Conservation (phyloP, 1,284 basidiomycete genomes). For the Pseudozyma thailandica region DNA sequence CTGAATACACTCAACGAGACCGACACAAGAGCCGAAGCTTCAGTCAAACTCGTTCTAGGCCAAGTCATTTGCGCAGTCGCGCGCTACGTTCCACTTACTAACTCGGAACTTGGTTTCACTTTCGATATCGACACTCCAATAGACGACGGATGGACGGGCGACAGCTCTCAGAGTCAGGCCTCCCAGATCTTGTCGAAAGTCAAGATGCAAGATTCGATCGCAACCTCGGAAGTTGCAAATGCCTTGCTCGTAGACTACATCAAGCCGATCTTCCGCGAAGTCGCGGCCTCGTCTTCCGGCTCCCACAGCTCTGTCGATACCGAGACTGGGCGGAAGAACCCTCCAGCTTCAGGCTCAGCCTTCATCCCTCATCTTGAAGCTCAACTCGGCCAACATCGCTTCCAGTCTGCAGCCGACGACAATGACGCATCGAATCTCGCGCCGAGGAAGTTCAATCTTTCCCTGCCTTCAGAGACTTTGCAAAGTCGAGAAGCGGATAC, state of each 20-base stretch:
- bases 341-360: conserved; percentile 7
- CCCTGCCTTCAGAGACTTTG: neutral
- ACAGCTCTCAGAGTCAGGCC: neutral
- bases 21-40: neutral
- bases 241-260: conserved; percentile 29
- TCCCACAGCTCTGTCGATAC: conserved; percentile 19
- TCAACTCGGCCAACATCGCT: conserved; percentile 29
- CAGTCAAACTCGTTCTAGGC: conserved; percentile 15
- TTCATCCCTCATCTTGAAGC: conserved; percentile 28
- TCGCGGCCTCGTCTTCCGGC: conserved; percentile 12
- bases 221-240: conserved; percentile 5
- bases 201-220: neutral
- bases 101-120: neutral
- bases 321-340: conserved; percentile 18
- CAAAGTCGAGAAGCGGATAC: neutral
- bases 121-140: neutral
- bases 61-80: conserved; percentile 26
- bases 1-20: neutral
- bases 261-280: conserved; percentile 32
- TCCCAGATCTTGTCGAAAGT: neutral
- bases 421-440: conserved; percentile 18
- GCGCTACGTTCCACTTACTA: conserved; percentile 4
- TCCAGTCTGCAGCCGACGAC: conserved; percentile 22
- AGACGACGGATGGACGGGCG: conserved; percentile 24
- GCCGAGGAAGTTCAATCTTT: conserved; percentile 12